phyloP scores from a whole-genome alignment of 192 early-diverging fungal genomes.

The Spizellomyces punctatus region DNA sequence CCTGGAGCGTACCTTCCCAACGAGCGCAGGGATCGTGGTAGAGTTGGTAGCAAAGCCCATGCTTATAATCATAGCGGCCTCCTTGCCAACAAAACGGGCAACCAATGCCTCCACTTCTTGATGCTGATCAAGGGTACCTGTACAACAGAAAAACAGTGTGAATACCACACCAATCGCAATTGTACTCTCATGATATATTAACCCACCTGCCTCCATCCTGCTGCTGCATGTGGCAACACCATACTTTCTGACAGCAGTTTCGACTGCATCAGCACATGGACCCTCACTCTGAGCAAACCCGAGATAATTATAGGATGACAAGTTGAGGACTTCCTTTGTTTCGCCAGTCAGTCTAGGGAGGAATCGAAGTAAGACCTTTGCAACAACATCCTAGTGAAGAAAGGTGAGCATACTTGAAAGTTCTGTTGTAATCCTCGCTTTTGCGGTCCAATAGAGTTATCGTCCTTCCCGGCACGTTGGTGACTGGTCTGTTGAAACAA shows the following conservation, averaged over 20 bases:
- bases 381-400: not conserved
- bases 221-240: conserved; percentile 72
- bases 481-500: conserved; percentile 93
- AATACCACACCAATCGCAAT: no score
- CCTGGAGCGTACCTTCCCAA: conserved; percentile 39
- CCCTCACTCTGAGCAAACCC: conserved; percentile 94
- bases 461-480: conserved; percentile 86
- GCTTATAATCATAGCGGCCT: conserved; percentile 82
- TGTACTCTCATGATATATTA: not conserved
- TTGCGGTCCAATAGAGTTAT: conserved; percentile 84
- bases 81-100: conserved; percentile 86
- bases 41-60: conserved; percentile 99
- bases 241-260: conserved; percentile 68
- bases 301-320: conserved; percentile 97
- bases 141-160: conserved; percentile 23
- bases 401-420: conserved; percentile 56
- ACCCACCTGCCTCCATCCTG: conserved; percentile 59
- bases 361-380: not conserved
- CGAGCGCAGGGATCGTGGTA: conserved; percentile 88
- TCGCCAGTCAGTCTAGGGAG: conserved; percentile 65
- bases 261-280: conserved; percentile 93
- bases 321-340: conserved; percentile 80
- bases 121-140: conserved; percentile 66
- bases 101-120: conserved; percentile 81
- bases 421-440: conserved; percentile 81